phyloP scores from a whole-genome alignment of 2,329 filamentous ascomycete species.

The Aspergillus neotritici region DNA sequence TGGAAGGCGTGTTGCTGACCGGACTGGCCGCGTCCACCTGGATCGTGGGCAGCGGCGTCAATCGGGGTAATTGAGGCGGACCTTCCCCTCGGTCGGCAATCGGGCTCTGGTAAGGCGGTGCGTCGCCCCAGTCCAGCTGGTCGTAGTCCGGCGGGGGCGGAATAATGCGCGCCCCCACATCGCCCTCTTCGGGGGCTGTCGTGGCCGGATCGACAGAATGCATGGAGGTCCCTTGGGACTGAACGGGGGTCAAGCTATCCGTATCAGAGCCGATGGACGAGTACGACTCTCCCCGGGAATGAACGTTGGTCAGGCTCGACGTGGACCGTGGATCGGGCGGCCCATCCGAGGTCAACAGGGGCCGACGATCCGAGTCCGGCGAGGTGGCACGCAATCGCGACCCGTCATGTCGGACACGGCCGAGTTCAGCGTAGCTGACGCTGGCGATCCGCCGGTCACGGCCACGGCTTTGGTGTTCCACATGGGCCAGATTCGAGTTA shows the following conservation, averaged over 20 bases:
- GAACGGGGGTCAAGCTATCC: slow-evolving; percentile 22
- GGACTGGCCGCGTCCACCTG: slow-evolving; percentile 29
- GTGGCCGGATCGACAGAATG: slow-evolving; percentile 18
- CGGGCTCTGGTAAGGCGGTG: slow-evolving; percentile 36
- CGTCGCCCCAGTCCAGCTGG: slow-evolving; percentile 39
- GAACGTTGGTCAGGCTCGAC: slow-evolving; percentile 22
- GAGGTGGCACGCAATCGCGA: slow-evolving; percentile 44
- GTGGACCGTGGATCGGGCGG: slow-evolving; percentile 23
- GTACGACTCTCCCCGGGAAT: slow-evolving; percentile 30
- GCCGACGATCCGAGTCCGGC: slow-evolving; percentile 44
- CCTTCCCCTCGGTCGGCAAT: slow-evolving; percentile 12
- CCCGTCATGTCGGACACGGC: slow-evolving; percentile 46
- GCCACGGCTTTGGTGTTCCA: slow-evolving; percentile 41
- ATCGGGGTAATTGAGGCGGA: slow-evolving; percentile 13
- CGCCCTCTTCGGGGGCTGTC: slow-evolving; percentile 27
- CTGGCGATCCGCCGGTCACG: slow-evolving; percentile 43
- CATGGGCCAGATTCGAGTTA: slow-evolving; percentile 28
- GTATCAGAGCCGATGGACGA: slow-evolving; percentile 32
- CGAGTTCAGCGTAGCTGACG: slow-evolving; percentile 44
- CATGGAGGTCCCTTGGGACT: slow-evolving; percentile 23
- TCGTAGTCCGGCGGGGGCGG: slow-evolving; percentile 39
- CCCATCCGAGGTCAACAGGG: slow-evolving; percentile 33
- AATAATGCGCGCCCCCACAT: slow-evolving; percentile 34
- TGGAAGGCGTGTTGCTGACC: slow-evolving; percentile 19
- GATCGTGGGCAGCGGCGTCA: slow-evolving; percentile 27